Conservation (phyloP, 1,139 yeast species). For the Candida pseudoviswanathii region DNA sequence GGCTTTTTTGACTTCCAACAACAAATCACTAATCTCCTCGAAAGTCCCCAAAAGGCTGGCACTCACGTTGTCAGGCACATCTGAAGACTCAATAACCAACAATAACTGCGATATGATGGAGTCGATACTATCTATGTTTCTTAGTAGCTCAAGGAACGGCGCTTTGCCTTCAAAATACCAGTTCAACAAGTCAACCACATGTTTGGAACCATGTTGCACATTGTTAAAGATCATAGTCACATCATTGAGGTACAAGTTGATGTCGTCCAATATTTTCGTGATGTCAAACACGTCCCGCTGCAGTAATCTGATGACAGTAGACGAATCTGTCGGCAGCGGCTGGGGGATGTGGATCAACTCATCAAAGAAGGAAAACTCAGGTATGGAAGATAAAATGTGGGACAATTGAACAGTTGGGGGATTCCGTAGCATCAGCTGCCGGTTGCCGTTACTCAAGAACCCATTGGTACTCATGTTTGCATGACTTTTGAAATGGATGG, state of each 20-base stretch:
- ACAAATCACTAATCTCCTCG: conserved; percentile 39
- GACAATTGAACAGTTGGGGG: conserved; percentile 13
- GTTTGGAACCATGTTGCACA: conserved; percentile 14
- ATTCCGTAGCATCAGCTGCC: conserved; percentile 5
- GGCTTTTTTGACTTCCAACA: conserved; percentile 42
- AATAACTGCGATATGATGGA: conserved; percentile 45
- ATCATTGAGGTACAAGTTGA: conserved; percentile 29
- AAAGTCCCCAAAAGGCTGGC: conserved; percentile 25
- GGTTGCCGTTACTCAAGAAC: conserved; percentile 4
- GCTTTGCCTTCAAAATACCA: conserved; percentile 55
- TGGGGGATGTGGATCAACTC: conserved; percentile 29
- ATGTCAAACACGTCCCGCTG: conserved; percentile 35
- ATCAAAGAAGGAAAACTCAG: conserved; percentile 35
- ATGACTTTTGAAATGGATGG: background rate
- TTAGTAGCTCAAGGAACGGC: conserved; percentile 39
- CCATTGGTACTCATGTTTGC: conserved; percentile 10
- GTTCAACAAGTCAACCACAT: conserved; percentile 20
- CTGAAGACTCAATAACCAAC: conserved; percentile 25
- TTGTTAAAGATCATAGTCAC: conserved; percentile 20
- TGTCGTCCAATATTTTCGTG: conserved; percentile 34
- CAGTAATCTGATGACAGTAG: conserved; percentile 20
- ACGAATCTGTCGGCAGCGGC: conserved; percentile 5
- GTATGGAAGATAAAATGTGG: conserved; percentile 18
- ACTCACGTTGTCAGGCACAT: conserved; percentile 19
- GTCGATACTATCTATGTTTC: conserved; percentile 49